These are phyloP conservation scores for Boechera divaricarpa DNA, from an alignment of 345 rosid genomes.

Conservation along the genomic window DNA sequence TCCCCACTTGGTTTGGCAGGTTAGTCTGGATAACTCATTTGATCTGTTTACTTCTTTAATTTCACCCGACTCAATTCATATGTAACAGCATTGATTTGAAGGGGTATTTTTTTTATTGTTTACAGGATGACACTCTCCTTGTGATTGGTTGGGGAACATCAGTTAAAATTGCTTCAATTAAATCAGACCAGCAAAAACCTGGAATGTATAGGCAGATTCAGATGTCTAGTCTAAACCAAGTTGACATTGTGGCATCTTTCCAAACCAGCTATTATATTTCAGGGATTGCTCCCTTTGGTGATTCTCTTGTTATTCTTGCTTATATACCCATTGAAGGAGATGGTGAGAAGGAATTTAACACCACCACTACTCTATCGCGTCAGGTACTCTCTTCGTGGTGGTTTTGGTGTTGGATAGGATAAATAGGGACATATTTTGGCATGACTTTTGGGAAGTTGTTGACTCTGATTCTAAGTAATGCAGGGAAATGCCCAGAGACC, in stretches of 20 bases:
- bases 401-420: slow-evolving; percentile 19
- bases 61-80: slow-evolving; percentile 4
- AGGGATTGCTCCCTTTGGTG: slow-evolving; percentile 99
- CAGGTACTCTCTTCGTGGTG: slow-evolving; percentile 65
- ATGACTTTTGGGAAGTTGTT: slow-evolving; percentile 21
- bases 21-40: slow-evolving; percentile 43
- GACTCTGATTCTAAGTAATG: slow-evolving; percentile 41
- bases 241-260: slow-evolving; percentile 96
- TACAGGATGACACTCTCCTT: slow-evolving; percentile 85
- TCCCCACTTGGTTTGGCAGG: slow-evolving; percentile 99
- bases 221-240: slow-evolving; percentile 71
- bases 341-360: slow-evolving; percentile 80
- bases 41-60: not conserved
- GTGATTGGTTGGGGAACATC: slow-evolving; percentile 99
- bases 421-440: slow-evolving; percentile 9
- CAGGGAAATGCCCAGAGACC: slow-evolving; percentile 99
- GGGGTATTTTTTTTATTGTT: not conserved
- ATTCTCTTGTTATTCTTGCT: slow-evolving; percentile 96
- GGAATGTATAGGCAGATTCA: slow-evolving; percentile 65
- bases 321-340: slow-evolving; percentile 85
- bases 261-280: slow-evolving; percentile 98
- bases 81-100: slow-evolving; percentile 5
- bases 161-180: slow-evolving; percentile 93
- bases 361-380: slow-evolving; percentile 64
- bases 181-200: slow-evolving; percentile 61